Conservation (phyloP, 139 green algal genomes). For the Coelastrella sp. region DNA sequence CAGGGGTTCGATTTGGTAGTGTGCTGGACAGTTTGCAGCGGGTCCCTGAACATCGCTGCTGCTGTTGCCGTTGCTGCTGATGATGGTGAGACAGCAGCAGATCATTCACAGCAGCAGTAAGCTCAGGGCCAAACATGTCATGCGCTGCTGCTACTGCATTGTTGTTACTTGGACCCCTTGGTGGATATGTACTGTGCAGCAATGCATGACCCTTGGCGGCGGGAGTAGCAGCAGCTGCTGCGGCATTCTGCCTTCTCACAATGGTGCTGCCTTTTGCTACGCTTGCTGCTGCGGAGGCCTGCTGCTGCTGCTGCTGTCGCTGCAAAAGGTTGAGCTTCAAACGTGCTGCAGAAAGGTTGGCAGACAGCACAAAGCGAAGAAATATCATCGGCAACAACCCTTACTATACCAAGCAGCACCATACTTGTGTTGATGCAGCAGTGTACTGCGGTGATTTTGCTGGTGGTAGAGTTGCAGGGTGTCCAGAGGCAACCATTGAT, state of each 20-base stretch:
- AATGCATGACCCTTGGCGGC: background rate
- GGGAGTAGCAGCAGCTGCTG: background rate
- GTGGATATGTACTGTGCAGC: background rate
- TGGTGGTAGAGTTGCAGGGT: too few species aligned
- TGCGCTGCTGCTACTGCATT: too few species aligned
- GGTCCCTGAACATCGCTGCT: too few species aligned
- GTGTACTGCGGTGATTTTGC: too few species aligned
- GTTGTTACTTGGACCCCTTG: background rate
- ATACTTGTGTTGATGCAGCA: too few species aligned
- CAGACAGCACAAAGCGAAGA: background rate
- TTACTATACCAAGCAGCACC: too few species aligned
- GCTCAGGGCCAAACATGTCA: background rate
- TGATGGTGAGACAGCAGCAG: background rate
- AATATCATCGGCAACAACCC: too few species aligned
- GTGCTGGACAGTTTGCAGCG: too few species aligned
- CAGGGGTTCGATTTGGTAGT: too few species aligned
- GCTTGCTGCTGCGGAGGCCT: background rate
- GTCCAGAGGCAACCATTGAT: too few species aligned
- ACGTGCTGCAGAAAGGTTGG: background rate
- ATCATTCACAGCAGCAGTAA: background rate
- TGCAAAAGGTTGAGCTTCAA: background rate
- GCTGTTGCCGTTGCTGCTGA: background rate
- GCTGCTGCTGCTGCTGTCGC: slow-evolving; percentile 9
- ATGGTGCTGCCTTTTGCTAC: background rate
- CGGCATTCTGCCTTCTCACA: background rate